phyloP scores from a whole-genome alignment of 441 rosid species.

The Lepidium campestre region DNA sequence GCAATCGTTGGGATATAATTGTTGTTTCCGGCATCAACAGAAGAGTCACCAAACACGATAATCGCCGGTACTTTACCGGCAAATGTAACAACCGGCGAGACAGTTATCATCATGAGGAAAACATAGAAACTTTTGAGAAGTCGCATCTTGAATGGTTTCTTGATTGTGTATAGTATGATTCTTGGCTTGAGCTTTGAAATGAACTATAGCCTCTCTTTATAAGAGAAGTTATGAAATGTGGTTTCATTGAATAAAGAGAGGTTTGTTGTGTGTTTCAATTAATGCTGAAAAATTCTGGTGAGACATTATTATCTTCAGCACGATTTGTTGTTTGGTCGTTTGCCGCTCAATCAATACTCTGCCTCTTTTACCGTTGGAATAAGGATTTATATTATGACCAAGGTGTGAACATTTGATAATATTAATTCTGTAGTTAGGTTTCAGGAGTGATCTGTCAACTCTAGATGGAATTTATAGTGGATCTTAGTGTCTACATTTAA shows the following conservation, averaged over 20 bases:
- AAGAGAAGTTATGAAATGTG: conserved; percentile 9
- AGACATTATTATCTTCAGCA: conserved; percentile 25
- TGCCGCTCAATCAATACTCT: conserved; percentile 31
- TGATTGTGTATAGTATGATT: conserved; percentile 16
- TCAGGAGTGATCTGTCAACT: too few relatives aligned
- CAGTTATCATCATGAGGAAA: background rate
- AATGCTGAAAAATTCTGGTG: conserved; percentile 31
- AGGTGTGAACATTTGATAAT: too few relatives aligned
- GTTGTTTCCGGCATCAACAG: conserved; percentile 63
- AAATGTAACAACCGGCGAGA: background rate
- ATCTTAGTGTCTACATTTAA: too few relatives aligned
- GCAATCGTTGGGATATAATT: conserved; percentile 52
- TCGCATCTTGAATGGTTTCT: conserved; percentile 7
- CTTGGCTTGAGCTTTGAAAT: background rate
- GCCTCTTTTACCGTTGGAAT: conserved; percentile 20
- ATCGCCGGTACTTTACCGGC: conserved; percentile 42
- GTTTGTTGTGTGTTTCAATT: conserved; percentile 29
- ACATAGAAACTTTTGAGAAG: conserved; percentile 5
- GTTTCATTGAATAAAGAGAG: conserved; percentile 30
- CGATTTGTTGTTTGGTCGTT: conserved; percentile 22
- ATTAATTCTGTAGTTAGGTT: too few relatives aligned
- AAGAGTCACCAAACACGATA: conserved; percentile 64
- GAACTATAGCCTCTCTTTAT: background rate
- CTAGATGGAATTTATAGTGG: too few relatives aligned
- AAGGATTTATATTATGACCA: too few relatives aligned